phyloP scores from a whole-genome alignment of 129 eudicot species.

The Chrysanthemum makinoi region DNA sequence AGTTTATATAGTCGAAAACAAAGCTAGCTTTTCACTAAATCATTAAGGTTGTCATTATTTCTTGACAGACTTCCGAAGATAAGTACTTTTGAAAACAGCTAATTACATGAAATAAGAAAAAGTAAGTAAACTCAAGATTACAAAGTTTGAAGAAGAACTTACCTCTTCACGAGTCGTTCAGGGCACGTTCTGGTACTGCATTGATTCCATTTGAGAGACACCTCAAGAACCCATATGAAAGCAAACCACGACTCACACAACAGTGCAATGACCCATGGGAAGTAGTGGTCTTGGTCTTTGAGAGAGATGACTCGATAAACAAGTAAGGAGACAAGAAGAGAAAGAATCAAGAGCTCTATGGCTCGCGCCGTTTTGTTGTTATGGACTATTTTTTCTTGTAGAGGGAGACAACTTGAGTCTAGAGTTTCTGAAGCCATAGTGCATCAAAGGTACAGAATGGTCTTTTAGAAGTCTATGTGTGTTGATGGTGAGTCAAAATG shows the following conservation, averaged over 20 bases:
- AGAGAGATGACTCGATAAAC: constrained; percentile 38
- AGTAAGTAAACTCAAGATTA: background rate
- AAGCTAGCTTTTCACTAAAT: too few species aligned
- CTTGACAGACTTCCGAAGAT: too few species aligned
- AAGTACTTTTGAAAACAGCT: too few species aligned
- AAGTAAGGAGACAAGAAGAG: constrained; percentile 41
- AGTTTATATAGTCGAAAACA: too few species aligned
- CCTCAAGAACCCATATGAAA: constrained; percentile 38
- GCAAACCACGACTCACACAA: constrained; percentile 58
- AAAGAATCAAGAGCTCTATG: constrained; percentile 45
- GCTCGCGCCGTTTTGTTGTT: constrained; percentile 37
- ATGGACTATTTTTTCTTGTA: constrained; percentile 34
- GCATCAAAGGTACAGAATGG: background rate
- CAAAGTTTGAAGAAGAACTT: background rate
- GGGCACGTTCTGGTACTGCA: constrained; percentile 36
- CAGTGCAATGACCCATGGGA: constrained; percentile 44
- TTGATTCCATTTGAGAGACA: constrained; percentile 46
- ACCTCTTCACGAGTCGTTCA: constrained; percentile 37
- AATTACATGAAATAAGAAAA: background rate
- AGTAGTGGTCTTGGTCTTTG: constrained; percentile 38
- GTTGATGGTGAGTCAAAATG: background rate
- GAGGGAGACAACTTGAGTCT: constrained; percentile 24
- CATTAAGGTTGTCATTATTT: too few species aligned
- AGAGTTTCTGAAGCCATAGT: constrained; percentile 21
- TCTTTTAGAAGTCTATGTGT: background rate